These are phyloP conservation scores for Hortiboletus flavorubellus DNA, from an alignment of 768 basidiomycete genomes.

Conservation along the genomic window DNA sequence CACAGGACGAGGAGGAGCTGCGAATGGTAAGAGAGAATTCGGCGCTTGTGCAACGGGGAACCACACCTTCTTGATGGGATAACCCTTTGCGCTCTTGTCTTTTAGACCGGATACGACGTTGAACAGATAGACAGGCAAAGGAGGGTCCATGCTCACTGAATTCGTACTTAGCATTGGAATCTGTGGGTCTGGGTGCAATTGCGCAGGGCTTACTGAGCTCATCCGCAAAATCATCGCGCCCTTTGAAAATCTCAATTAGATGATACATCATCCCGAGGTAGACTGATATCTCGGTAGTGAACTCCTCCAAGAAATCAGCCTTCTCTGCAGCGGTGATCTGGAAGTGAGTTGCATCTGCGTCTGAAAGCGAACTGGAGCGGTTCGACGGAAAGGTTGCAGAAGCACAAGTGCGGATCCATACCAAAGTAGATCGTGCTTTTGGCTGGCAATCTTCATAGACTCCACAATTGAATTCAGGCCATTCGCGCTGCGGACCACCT, in stretches of 20 bases:
- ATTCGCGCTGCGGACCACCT: conserved; percentile 77
- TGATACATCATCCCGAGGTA: conserved; percentile 95
- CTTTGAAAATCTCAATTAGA: conserved; percentile 89
- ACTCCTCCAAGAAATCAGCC: conserved; percentile 81
- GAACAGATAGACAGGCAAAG: conserved; percentile 89
- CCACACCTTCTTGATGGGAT: conserved; percentile 92
- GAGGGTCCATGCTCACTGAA: conserved; percentile 92
- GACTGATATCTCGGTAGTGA: conserved; percentile 89
- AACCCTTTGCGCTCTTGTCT: conserved; percentile 92
- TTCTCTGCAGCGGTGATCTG: conserved; percentile 69
- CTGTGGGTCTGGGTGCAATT: not conserved
- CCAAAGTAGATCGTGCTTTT: conserved; percentile 85
- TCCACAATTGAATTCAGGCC: conserved; percentile 80
- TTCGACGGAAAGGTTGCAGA: not conserved
- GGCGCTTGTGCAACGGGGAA: not conserved
- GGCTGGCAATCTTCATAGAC: conserved; percentile 85
- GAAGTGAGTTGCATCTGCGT: conserved; percentile 68
- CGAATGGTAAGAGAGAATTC: conserved; percentile 5
- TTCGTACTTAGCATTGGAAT: conserved; percentile 5
- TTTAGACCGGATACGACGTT: conserved; percentile 85
- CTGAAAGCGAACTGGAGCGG: conserved; percentile 62
- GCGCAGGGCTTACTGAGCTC: conserved; percentile 75
- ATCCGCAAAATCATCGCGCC: conserved; percentile 92
- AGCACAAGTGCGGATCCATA: conserved; percentile 26
- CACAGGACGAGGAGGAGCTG: conserved; percentile 91